Base-by-base conservation (phyloP, 2,329 filamentous ascomycete species). In the Fragosphaeria purpurea region DNA sequence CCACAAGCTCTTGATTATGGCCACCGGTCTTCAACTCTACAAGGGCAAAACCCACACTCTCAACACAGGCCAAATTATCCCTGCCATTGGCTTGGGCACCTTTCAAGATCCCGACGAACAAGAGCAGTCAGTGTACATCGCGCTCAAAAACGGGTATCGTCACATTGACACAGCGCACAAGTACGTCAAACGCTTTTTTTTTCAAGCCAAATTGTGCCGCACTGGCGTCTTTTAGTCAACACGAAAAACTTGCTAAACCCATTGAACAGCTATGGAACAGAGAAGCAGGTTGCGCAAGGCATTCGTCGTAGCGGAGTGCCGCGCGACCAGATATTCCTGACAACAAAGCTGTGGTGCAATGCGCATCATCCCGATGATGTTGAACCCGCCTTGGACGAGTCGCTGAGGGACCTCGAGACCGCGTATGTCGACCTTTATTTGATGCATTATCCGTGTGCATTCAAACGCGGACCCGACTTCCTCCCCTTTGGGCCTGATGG, bases 401-500 rank as follows among this genome's bases (percentile, higher is more conserved):
- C 44, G 4, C 52, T 54, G 5, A 62, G 67, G 53, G 47, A 46
- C 11, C 38, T 73, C 85, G 59, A 75, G 73, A 10, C 50, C 11
- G 44, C 48, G 39, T 52, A 54, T 32, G 47, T 54, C 11, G 52
- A 54, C 47, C 32, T 54, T 31, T 48, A 47, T 34, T 33, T 54
- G 31, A 52, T 54, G 44, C 52, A 54, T 37, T 54, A 50, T 44
- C 52, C 52, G 5, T 39, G 47, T 13, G 51, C 44, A 13, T 53
- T 53, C 40, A 12, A 44, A 64, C 79, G 81, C 64, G 77, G 80
- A 56, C 61, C 61, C 40, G 62, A 66, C 41, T 60, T 59, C 59
- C 66, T 67, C 49, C 65, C 66, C 22, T 53, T 73, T n/a, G 61
- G 77, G 56, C 69, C 73, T 5, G 75, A 82, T 65, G 83, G 81